Evolutionary conservation across 176 grass and related monocot species (phyloP), one percentile per base, ranked within the genome.

Genomic region (Puccinellia tenuiflora): DNA sequence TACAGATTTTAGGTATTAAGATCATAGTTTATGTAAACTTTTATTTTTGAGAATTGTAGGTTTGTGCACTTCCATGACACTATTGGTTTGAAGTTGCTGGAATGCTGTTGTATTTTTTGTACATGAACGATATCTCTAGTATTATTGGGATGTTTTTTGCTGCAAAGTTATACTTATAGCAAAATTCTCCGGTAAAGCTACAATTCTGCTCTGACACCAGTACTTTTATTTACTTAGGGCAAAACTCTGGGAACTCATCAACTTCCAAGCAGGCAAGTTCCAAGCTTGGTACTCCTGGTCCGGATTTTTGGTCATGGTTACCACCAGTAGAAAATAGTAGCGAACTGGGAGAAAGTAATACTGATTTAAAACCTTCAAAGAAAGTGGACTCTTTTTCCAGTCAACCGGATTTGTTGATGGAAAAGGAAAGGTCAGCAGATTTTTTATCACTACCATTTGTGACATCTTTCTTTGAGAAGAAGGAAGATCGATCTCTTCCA

Each of bases 231-330:
- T 52, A 76, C 84, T 56, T 79, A 94, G 85, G 73, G 39, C 28
- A 26, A 70, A 76, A 74, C 40, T 73, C 20, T 48, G 74, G 34
- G 24, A 46, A 57, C 82, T 79, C 84, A 75, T 82, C 71, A 60
- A 42, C 88, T 74, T 68, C 39, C 61, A 83, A 86, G 68, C 76
- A 82, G 54, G 34, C 70, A 77, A 73, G 57, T 80, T 82, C 80
- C 25, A 89, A 82, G 78, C 83, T 90, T 50, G 91, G 82, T 79
- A 91, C 91, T 90, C 93, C 96, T 18, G 96, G 93, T 30, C 96
- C 96, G 3, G 89, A 93, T 90, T 98, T 98, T 81, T 98, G 96
- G 96, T 98, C 93, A 13, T 96, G 96, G 96, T 85, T 90, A 82
- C 96, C 96, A 45, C 96, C 92, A 16, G 52, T 90, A 22, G 86